Percentiles rank a stretch among this genome's conserved stretches.
Evolutionary conservation across 2,329 filamentous ascomycete species (phyloP).

Genomic region (Monilinia vaccinii-corymbosi): DNA sequence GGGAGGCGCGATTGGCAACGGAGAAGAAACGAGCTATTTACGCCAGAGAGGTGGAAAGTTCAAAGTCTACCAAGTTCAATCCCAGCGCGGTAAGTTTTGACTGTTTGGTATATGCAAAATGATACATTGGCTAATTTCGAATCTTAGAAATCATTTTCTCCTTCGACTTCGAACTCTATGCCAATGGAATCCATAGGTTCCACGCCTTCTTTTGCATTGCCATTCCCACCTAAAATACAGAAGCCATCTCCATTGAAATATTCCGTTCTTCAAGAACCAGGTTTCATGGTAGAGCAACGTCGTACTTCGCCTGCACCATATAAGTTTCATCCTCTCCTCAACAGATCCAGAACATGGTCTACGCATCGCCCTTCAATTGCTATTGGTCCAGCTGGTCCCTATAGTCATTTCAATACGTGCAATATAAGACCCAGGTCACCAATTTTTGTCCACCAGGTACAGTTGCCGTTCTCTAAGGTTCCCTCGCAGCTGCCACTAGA

Average conservation of each 20-base stretch:
- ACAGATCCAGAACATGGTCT: background rate
- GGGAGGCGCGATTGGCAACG: background rate
- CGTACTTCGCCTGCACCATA: background rate
- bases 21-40: background rate
- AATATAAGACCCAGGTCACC: background rate
- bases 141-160: background rate
- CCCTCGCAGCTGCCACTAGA: background rate
- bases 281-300: background rate
- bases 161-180: background rate
- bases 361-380: background rate
- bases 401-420: background rate
- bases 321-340: background rate
- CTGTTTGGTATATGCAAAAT: background rate
- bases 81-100: constrained; percentile 1
- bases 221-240: background rate
- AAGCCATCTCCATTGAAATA: background rate
- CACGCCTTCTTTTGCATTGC: background rate
- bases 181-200: background rate
- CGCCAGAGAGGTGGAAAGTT: background rate
- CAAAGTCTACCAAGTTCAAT: constrained; percentile 2
- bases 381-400: background rate
- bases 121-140: background rate
- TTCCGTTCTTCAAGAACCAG: background rate
- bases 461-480: background rate
- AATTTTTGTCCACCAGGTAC: background rate